Evolutionary conservation across 1,284 basidiomycete genomes (phyloP), one percentile per base, ranked within the genome.

Genomic region (Inonotus obliquus): DNA sequence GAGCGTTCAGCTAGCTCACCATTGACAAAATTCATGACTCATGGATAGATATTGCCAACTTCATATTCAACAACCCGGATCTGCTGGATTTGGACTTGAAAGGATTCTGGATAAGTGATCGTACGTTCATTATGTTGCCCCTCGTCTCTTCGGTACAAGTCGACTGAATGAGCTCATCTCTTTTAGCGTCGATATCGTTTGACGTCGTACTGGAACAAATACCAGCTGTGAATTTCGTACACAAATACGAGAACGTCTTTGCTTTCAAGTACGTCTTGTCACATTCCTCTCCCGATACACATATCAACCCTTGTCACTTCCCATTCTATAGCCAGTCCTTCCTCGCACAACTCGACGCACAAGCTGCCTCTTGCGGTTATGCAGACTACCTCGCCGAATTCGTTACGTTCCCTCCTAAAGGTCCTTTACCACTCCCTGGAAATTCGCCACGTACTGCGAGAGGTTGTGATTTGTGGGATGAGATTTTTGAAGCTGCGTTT

Each of bases 91-190:
- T 90, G 23, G 74, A 79, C 23, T 74, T 90, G 32, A 83, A 86
- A 67, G 89, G 88, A 4, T 83, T 87, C 41, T 91, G 86, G 85
- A 83, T 90, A 41, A 77, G 77, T 29, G 87, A 90, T 72, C 87
- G 88, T 89, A 67, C 69, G 83, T 69, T 19, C 4, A 45, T 17
- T 58, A 4, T 32, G 4, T 32, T 32, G 4, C 25, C 32, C 5
- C 25, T 57, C 11, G 4, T 4, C 13, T 1, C 51, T 52, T 29
- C 51, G 19, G 29, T 14, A 32, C 32, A 32, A 27, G 6, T 41
- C 14, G 51, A 6, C 13, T 53, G 19, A n/a, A 5, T 47, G 37
- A 48, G 19, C n/a, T 9, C n/a, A 29, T 47, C n/a, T 9, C n/a
- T 32, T 38, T 13, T 41, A 87, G 83, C 86, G 11, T 74, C 75